Evolutionary conservation across 2,329 filamentous ascomycete genomes (phyloP), one percentile per base, ranked within the genome.

Genomic region (Pseudogymnoascus sp.): DNA sequence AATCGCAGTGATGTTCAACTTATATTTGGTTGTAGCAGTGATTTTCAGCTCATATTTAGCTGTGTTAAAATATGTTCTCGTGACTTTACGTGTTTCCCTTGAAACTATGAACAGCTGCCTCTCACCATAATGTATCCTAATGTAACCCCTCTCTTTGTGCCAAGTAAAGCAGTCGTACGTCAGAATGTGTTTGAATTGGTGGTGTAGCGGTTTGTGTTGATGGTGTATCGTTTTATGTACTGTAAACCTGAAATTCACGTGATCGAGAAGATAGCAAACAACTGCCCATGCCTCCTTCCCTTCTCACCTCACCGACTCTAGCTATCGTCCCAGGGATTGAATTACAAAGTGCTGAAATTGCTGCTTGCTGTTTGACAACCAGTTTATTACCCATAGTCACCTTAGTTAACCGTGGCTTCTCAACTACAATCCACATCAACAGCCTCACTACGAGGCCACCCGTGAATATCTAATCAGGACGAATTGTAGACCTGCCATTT

Each of bases 371-470:
- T 55, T 55, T 55, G 27, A 35, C 10, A 55, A 33, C 29, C 15
- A 33, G 15, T 18, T 12, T 55, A 35, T 18, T 33, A 35, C 48
- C 10, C 29, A 21, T 55, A 55, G 48, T 33, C 6, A 15, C 29
- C 48, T 21, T 21, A 21, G 15, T 33, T 55, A 18, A 55, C 48
- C 29, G 18, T 33, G 9, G 48, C 48, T 31, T 52, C 45, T 55
- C 29, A 33, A 15, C 48, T 35, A 21, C 29, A 33, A 35, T 33
- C 48, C 48, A 18, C 15, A 21, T 52, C 48, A 55, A 21, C 29
- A 55, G 48, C 48, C 48, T 55, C 48, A 55, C 27, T 55, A 21
- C 48, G 48, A 55, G 29, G 48, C n/a, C 48, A 55, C 29, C 29
- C n/a, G 29, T 55, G 29, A 35, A 55, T 55, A 33, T 55, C n/a